These are phyloP conservation scores for Phytophthora idaei DNA, from an alignment of 352 stramenopile genomes.

Conservation along the genomic window DNA sequence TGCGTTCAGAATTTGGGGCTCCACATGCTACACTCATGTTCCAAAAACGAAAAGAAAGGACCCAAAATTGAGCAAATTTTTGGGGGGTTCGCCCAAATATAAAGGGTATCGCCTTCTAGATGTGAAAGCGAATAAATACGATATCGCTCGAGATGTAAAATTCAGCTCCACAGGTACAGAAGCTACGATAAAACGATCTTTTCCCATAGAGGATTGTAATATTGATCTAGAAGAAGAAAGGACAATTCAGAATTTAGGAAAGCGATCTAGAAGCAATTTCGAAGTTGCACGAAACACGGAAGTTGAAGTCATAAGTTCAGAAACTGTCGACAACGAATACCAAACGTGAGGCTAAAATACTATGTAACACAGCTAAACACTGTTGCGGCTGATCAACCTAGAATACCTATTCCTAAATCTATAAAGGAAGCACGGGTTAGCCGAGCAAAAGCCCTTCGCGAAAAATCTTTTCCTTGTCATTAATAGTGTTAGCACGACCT, in stretches of 20 bases:
- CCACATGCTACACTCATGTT: conserved; percentile 7
- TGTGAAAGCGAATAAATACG: conserved; percentile 8
- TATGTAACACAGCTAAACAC: conserved; percentile 5
- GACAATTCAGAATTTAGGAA: neutral
- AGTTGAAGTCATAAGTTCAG: neutral
- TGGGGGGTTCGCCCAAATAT: conserved; percentile 6
- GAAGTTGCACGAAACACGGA: neutral
- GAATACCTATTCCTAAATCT: conserved; percentile 4
- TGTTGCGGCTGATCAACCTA: neutral
- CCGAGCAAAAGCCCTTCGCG: too few species aligned
- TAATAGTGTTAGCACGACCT: too few species aligned
- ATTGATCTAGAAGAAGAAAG: conserved; percentile 1
- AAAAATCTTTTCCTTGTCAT: too few species aligned
- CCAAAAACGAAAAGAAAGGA: conserved; percentile 13
- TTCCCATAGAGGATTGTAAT: neutral
- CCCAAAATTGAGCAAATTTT: conserved; percentile 8
- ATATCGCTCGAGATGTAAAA: conserved; percentile 8
- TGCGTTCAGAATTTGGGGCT: conserved; percentile 4
- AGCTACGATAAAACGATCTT: conserved; percentile 3
- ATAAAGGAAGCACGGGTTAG: conserved; percentile 11
- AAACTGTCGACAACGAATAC: neutral
- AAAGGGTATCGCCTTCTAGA: conserved; percentile 13
- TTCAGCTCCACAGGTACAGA: conserved; percentile 1
- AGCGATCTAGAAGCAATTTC: neutral
- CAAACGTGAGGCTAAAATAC: neutral